phyloP scores from a whole-genome alignment of 2,329 filamentous ascomycete species.

The Apiospora kogelbergensis region DNA sequence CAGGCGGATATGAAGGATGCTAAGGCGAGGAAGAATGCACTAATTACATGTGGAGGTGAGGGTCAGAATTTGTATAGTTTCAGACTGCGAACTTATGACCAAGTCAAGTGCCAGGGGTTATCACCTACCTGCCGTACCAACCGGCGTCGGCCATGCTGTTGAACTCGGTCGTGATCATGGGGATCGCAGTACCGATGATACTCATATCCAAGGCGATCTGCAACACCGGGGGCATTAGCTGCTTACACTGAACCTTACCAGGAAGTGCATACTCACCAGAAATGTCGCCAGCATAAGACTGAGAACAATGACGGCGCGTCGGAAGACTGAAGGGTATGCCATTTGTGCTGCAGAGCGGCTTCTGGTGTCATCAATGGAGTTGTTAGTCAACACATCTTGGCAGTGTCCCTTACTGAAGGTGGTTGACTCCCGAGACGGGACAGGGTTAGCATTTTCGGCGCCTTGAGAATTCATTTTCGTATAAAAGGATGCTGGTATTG shows the following conservation, averaged over 20 bases:
- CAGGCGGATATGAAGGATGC: neutral
- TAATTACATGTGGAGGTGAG: too few relatives aligned
- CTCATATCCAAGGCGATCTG: slow-evolving; percentile 9
- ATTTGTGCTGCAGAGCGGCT: neutral
- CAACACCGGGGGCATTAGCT: neutral
- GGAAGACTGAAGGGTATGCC: neutral
- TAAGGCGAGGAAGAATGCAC: slow-evolving; percentile 4
- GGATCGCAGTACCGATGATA: slow-evolving; percentile 1
- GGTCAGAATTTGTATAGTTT: too few relatives aligned
- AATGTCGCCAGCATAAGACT: neutral
- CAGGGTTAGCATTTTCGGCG: too few relatives aligned
- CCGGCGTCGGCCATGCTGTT: slow-evolving; percentile 5
- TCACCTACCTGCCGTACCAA: slow-evolving; percentile 11
- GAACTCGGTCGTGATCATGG: slow-evolving; percentile 11
- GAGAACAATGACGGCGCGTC: neutral
- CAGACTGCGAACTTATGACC: too few relatives aligned
- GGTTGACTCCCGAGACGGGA: too few relatives aligned
- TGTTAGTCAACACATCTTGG: too few relatives aligned
- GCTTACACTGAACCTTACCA: neutral
- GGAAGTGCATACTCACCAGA: neutral
- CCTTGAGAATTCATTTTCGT: too few relatives aligned
- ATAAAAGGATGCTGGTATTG: too few relatives aligned
- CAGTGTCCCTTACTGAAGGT: too few relatives aligned
- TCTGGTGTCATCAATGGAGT: too few relatives aligned
- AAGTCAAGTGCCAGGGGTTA: too few relatives aligned